Evolutionary conservation across 208 protist genomes (phyloP).

Genomic region (Acanthamoeba triangularis): DNA sequence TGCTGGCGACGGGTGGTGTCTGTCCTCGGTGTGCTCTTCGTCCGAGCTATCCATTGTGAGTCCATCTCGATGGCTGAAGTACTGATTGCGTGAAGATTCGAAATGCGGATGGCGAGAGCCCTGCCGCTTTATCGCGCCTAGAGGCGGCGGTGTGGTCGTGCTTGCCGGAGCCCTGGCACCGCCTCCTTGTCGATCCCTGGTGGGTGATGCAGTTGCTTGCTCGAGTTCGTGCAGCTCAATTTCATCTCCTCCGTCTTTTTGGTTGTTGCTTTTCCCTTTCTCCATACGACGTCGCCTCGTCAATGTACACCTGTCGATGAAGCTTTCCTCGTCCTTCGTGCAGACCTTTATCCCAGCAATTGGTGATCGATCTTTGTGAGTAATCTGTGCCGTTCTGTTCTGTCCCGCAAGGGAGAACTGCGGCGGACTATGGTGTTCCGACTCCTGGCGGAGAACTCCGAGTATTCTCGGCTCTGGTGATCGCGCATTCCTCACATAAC

Average conservation of each 20-base stretch:
- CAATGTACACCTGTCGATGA: background rate
- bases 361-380: no score
- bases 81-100: background rate
- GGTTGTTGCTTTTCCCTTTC: background rate
- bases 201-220: background rate
- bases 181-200: background rate
- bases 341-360: background rate
- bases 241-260: background rate
- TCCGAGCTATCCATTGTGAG: background rate
- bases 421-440: no score
- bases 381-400: no score
- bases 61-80: background rate
- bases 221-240: background rate
- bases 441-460: no score
- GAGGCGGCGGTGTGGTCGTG: background rate
- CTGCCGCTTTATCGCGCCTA: background rate
- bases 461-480: no score
- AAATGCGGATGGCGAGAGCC: background rate
- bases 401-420: no score
- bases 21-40: background rate
- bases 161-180: background rate
- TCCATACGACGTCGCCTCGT: background rate
- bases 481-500: no score
- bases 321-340: background rate
- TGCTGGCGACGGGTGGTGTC: no score